Percentiles rank a stretch among this genome's conserved stretches.
These are phyloP conservation scores for Ogataea salicorniae DNA, from an alignment of 805 yeast species.

Conservation along the genomic window DNA sequence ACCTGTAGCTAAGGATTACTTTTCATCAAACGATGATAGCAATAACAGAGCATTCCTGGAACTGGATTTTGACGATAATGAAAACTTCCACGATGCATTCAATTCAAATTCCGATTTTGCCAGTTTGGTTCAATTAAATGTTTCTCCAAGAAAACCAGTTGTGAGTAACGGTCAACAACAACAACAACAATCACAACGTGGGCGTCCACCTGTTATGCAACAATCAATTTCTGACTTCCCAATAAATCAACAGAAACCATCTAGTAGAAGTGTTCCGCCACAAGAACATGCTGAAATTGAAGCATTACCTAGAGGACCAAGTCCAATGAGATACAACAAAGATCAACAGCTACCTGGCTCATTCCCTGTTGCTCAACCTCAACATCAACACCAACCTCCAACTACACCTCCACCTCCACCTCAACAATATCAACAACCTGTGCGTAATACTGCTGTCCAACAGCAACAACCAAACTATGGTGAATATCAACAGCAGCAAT, in stretches of 20 bases:
- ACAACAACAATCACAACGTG: background rate
- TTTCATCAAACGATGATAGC: background rate
- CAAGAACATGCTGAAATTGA: background rate
- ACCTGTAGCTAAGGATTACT: slow-evolving; percentile 1
- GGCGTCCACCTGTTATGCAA: too few species aligned
- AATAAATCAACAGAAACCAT: too few species aligned
- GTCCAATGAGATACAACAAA: background rate
- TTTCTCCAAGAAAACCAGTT: background rate
- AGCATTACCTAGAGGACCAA: background rate
- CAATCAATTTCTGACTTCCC: too few species aligned
- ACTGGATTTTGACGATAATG: background rate
- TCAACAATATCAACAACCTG: background rate
- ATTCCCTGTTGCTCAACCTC: background rate
- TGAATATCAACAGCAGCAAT: background rate
- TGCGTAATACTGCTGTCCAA: background rate
- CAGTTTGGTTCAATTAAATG: background rate
- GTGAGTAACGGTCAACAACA: background rate
- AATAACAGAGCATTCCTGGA: background rate
- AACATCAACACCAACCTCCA: background rate
- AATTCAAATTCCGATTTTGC: background rate
- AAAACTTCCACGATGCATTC: background rate
- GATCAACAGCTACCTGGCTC: background rate
- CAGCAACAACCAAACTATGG: background rate
- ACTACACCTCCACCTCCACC: too few species aligned
- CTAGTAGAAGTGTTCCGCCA: too few species aligned